Conservation (phyloP, 139 green algal species). For the Asterochloris sp. region DNA sequence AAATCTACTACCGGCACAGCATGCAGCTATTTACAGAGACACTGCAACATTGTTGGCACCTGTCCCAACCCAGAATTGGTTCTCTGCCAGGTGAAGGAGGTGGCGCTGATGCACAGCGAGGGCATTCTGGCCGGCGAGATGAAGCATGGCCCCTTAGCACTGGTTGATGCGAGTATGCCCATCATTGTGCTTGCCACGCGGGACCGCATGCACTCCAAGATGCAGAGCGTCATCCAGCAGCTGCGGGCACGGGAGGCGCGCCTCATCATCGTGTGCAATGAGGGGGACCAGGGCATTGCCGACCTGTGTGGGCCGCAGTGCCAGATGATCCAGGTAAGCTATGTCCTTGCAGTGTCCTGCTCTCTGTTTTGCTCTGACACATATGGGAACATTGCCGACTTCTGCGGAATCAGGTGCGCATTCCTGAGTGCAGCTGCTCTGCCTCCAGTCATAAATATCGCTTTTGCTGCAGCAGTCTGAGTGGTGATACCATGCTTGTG, state of each 20-base stretch:
- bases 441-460: too few species aligned
- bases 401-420: too few species aligned
- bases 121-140: conserved; percentile 98
- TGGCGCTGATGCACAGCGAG: conserved; percentile 91
- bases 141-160: conserved; percentile 96
- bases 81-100: conserved; percentile 73
- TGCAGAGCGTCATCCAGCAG: conserved; percentile 90
- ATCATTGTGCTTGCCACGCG: conserved; percentile 88
- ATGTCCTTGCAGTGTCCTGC: not conserved
- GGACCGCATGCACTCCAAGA: conserved; percentile 83
- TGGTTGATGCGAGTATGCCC: conserved; percentile 93
- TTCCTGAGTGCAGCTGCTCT: too few species aligned
- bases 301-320: conserved; percentile 36
- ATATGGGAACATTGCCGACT: not conserved
- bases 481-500: too few species aligned
- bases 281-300: conserved; percentile 59
- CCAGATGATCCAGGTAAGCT: conserved; percentile 49
- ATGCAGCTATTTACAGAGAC: too few species aligned
- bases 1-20: too few species aligned
- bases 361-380: not conserved
- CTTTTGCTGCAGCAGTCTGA: too few species aligned
- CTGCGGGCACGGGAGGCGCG: conserved; percentile 69
- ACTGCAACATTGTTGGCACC: not conserved
- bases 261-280: conserved; percentile 86
- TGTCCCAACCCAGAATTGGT: too few species aligned